A percentile compares a stretch with the other conserved stretches of the same genome.
These are phyloP conservation scores for Pistacia integerrima DNA, from an alignment of 345 rosid genomes.

Conservation along the genomic window DNA sequence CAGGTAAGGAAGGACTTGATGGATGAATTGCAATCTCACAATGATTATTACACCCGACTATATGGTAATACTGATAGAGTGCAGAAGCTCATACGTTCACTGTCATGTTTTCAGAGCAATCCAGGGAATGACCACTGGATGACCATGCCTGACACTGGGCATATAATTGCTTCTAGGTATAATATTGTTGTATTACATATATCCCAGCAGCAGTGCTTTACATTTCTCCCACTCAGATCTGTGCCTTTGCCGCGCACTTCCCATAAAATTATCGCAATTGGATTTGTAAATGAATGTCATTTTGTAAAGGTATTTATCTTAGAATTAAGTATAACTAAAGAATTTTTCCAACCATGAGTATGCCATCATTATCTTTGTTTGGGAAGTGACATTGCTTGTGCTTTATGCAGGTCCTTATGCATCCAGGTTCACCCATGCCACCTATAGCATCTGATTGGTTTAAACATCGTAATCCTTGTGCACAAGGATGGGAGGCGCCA, in stretches of 20 bases:
- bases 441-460: slow-evolving; percentile 15
- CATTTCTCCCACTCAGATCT: slow-evolving; percentile 22
- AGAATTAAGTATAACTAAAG: not conserved
- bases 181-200: slow-evolving; percentile 10
- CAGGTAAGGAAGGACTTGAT: slow-evolving; percentile 15
- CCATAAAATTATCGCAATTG: slow-evolving; percentile 6
- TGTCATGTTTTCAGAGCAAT: slow-evolving; percentile 4
- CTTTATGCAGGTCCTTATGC: slow-evolving; percentile 16
- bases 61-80: slow-evolving; percentile 14
- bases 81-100: slow-evolving; percentile 9
- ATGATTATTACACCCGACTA: slow-evolving; percentile 5
- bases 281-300: slow-evolving; percentile 17
- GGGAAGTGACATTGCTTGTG: slow-evolving; percentile 6
- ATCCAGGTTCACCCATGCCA: slow-evolving; percentile 21
- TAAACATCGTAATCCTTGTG: slow-evolving; percentile 18
- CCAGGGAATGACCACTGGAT: slow-evolving; percentile 9
- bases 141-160: slow-evolving; percentile 17
- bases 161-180: slow-evolving; percentile 20
- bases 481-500: slow-evolving; percentile 23
- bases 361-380: not conserved
- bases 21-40: slow-evolving; percentile 11
- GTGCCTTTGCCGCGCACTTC: slow-evolving; percentile 21
- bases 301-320: slow-evolving; percentile 10
- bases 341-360: not conserved
- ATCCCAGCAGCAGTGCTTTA: slow-evolving; percentile 14